Evolutionary conservation across 306 rosid genomes (phyloP).

Genomic region (Pachyrhizus erosus): DNA sequence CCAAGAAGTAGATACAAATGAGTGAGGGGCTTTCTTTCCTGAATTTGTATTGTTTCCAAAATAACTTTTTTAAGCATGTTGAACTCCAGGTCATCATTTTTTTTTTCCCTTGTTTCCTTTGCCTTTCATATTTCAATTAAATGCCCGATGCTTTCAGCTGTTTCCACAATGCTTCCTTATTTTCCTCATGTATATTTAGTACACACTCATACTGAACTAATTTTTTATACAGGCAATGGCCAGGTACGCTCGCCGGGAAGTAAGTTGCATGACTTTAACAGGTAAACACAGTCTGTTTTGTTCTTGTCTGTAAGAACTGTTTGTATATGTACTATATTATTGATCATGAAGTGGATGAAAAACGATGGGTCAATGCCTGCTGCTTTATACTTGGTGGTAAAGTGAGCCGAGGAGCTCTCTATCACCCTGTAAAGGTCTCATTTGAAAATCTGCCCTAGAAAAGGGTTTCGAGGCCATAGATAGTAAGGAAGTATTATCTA

Average conservation of each 20-base stretch:
- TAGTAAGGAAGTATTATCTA: constrained; percentile 42
- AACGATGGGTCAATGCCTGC: constrained; percentile 1
- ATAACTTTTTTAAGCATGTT: not conserved
- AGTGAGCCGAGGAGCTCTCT: constrained; percentile 23
- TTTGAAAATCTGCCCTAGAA: constrained; percentile 11
- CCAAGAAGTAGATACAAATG: constrained; percentile 13
- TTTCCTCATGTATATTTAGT: constrained; percentile 14
- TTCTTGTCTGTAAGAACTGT: constrained; percentile 14
- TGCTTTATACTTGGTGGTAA: constrained; percentile 21
- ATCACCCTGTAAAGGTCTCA: constrained; percentile 12
- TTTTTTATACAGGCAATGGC: constrained; percentile 75
- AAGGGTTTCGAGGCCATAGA: constrained; percentile 24
- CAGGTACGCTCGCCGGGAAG: constrained; percentile 83
- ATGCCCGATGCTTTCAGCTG: constrained; percentile 12
- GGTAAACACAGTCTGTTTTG: constrained; percentile 51
- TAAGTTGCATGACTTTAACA: constrained; percentile 82
- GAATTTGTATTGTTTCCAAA: constrained; percentile 21
- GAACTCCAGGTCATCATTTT: constrained; percentile 13
- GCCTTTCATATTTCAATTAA: constrained; percentile 7
- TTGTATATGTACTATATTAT: not conserved
- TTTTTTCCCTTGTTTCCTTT: constrained; percentile 24
- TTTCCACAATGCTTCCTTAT: constrained; percentile 2
- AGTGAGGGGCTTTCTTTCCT: not conserved
- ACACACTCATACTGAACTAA: constrained; percentile 25
- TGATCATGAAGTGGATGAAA: constrained; percentile 25